Conservation (phyloP, 495 filamentous ascomycete genomes). For the Pseudotulostoma volvatum region DNA sequence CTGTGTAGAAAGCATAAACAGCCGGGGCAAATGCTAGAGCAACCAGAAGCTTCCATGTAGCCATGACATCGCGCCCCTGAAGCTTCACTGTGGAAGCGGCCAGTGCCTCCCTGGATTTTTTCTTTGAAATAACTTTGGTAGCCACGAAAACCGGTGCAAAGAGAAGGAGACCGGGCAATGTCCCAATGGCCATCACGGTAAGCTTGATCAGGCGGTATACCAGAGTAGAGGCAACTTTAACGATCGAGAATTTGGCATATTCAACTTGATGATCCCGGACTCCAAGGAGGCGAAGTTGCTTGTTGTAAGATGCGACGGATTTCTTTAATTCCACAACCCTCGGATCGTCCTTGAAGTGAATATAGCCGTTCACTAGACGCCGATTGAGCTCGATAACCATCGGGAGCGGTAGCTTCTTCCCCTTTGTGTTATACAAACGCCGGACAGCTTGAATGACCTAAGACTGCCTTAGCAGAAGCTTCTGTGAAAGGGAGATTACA, state of each 20-base stretch:
- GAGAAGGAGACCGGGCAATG: slow-evolving; percentile 71
- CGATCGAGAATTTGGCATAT: slow-evolving; percentile 68
- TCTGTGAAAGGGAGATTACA: background rate
- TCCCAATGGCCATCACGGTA: slow-evolving; percentile 55
- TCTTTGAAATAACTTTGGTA: slow-evolving; percentile 75
- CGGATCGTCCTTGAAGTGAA: slow-evolving; percentile 78
- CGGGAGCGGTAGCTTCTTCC: slow-evolving; percentile 86
- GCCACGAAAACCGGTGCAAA: slow-evolving; percentile 86
- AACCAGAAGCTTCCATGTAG: slow-evolving; percentile 95
- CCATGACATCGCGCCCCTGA: slow-evolving; percentile 86
- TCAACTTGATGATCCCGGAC: slow-evolving; percentile 92
- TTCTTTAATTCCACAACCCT: slow-evolving; percentile 66
- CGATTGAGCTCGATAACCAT: slow-evolving; percentile 94
- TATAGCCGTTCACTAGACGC: slow-evolving; percentile 81
- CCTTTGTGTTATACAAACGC: slow-evolving; percentile 80
- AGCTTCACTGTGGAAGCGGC: slow-evolving; percentile 90
- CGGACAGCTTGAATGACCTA: slow-evolving; percentile 83
- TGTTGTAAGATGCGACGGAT: slow-evolving; percentile 75
- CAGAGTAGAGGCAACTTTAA: slow-evolving; percentile 57
- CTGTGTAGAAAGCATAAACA: slow-evolving; percentile 68
- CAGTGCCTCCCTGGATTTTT: slow-evolving; percentile 79
- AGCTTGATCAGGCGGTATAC: slow-evolving; percentile 70
- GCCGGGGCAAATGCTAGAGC: slow-evolving; percentile 75
- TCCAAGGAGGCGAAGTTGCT: slow-evolving; percentile 66
- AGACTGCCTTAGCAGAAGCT: slow-evolving; percentile 14